Conservation (phyloP, 2,329 filamentous ascomycete species). For the Tolypocladium pustulatum region DNA sequence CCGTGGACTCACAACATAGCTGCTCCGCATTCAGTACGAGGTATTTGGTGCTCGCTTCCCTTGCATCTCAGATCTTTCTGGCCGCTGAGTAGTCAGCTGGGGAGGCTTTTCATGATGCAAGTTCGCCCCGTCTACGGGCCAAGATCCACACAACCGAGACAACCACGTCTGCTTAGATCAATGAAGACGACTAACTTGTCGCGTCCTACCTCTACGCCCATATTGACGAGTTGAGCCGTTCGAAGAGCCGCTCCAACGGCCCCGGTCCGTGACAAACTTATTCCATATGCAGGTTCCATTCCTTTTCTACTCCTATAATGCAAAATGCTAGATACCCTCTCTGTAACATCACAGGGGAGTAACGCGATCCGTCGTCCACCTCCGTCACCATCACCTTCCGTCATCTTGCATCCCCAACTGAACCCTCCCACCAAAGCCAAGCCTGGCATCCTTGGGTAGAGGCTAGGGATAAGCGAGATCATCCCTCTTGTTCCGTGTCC, state of each 20-base stretch:
- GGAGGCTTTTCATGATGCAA: background rate
- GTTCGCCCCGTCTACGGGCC: background rate
- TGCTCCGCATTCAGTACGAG: background rate
- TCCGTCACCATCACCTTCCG: constrained; percentile 5
- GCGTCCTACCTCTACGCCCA: background rate
- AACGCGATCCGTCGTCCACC: constrained; percentile 13
- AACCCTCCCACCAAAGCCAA: constrained; percentile 2
- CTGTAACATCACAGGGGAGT: constrained; percentile 13
- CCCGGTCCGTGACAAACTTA: background rate
- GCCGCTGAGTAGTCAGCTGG: background rate
- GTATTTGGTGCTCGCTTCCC: too few species aligned
- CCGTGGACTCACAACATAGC: background rate
- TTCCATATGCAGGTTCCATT: constrained; percentile 18
- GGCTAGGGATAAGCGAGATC: background rate
- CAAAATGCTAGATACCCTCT: constrained; percentile 22
- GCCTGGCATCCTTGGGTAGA: constrained; percentile 3
- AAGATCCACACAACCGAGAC: background rate
- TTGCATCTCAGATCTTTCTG: too few species aligned
- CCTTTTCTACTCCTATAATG: constrained; percentile 26
- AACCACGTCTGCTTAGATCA: background rate
- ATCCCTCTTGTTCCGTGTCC: constrained; percentile 2
- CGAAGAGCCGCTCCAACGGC: background rate
- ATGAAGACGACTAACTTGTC: background rate
- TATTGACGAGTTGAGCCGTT: background rate
- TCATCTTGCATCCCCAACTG: constrained; percentile 3